phyloP scores from a whole-genome alignment of 179 eudicot genomes.

The Carnegiea gigantea region DNA sequence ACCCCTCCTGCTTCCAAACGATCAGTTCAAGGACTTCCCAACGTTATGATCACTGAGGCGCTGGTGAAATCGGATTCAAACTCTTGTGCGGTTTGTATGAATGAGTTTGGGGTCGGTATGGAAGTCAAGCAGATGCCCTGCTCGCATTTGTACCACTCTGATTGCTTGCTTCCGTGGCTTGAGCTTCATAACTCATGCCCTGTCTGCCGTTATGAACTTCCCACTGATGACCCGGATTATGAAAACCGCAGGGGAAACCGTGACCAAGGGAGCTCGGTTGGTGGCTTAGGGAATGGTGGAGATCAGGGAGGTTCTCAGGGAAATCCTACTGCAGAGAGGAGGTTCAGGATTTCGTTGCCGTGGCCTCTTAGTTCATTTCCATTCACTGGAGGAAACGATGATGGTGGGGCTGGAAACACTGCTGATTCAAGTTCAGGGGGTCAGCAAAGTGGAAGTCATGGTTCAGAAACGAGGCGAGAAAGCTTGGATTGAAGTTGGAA shows the following conservation, averaged over 20 bases:
- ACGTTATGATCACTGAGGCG: slow-evolving; percentile 30
- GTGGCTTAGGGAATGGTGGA: slow-evolving; percentile 8
- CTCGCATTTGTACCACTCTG: slow-evolving; percentile 34
- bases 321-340: slow-evolving; percentile 24
- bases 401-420: neutral
- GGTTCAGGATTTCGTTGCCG: slow-evolving; percentile 38
- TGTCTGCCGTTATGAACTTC: slow-evolving; percentile 39
- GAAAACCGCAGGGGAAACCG: slow-evolving; percentile 26
- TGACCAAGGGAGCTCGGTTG: slow-evolving; percentile 5
- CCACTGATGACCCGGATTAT: slow-evolving; percentile 69
- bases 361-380: slow-evolving; percentile 29
- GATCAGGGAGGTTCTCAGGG: neutral
- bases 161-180: slow-evolving; percentile 39
- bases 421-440: neutral
- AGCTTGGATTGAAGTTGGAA: slow-evolving; percentile 20
- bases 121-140: slow-evolving; percentile 37
- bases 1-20: slow-evolving; percentile 57
- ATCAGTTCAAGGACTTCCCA: slow-evolving; percentile 39
- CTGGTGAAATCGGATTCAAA: slow-evolving; percentile 34
- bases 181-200: slow-evolving; percentile 44
- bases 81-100: slow-evolving; percentile 60
- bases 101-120: slow-evolving; percentile 32
- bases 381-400: slow-evolving; percentile 4
- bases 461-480: slow-evolving; percentile 16
- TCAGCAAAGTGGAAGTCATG: slow-evolving; percentile 10